Evolutionary conservation across 495 filamentous ascomycete genomes (phyloP).

Genomic region (Umbilicaria muhlenbergii): DNA sequence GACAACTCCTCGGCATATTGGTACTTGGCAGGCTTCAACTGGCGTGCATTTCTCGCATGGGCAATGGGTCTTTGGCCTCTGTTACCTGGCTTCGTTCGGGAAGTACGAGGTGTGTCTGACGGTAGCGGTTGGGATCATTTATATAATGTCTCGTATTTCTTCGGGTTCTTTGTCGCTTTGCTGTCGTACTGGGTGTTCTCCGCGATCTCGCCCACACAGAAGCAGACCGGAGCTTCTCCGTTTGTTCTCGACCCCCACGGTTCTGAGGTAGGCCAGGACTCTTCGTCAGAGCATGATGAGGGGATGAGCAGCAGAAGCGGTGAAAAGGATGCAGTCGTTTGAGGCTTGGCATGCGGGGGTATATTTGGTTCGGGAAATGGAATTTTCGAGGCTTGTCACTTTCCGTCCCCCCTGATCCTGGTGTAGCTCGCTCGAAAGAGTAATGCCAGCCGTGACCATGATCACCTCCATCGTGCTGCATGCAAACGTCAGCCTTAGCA

Average conservation of each 20-base stretch:
- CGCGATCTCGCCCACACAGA: conserved; percentile 6
- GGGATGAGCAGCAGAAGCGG: no score
- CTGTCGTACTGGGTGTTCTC: conserved; percentile 6
- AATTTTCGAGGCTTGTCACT: no score
- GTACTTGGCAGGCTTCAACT: conserved; percentile 26
- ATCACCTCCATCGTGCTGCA: no score
- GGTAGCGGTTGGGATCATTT: conserved; percentile 12
- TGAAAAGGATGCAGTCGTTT: no score
- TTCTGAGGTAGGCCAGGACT: no score
- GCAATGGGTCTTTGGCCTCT: conserved; percentile 9
- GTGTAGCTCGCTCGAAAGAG: no score
- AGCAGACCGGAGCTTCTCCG: conserved; percentile 8
- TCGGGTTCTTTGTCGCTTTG: conserved; percentile 11
- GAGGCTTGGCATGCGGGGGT: no score
- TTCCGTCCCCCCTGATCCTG: no score
- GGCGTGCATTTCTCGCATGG: conserved; percentile 25
- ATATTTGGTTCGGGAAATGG: no score
- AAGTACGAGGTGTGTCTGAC: conserved; percentile 4
- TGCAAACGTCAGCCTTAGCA: no score
- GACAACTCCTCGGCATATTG: conserved; percentile 22
- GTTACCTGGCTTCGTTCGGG: conserved; percentile 15
- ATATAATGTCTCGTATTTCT: conserved; percentile 13
- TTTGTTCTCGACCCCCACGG: conserved; percentile 1
- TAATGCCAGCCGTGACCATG: no score
- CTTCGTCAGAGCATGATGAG: no score